phyloP scores from a whole-genome alignment of 2,329 filamentous ascomycete species.

The Fusarium coffeatum region DNA sequence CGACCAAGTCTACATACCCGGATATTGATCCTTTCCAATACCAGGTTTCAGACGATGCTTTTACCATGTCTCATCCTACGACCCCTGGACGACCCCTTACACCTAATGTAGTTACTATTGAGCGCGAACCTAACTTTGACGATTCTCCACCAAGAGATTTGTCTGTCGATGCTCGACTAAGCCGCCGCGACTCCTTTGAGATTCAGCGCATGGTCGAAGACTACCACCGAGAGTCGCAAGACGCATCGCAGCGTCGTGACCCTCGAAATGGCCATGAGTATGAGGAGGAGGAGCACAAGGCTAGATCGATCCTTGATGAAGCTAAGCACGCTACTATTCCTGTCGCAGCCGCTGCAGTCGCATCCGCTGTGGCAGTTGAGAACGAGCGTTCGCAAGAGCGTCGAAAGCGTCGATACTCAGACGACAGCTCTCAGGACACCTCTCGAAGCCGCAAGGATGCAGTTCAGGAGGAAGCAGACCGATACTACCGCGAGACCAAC shows the following conservation, averaged over 20 bases:
- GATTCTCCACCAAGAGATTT: constrained; percentile 48
- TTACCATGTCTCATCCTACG: constrained; percentile 57
- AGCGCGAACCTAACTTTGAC: constrained; percentile 64
- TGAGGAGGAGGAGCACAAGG: constrained; percentile 57
- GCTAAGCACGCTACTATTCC: constrained; percentile 62
- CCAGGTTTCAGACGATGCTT: constrained; percentile 65
- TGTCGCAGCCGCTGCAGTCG: constrained; percentile 60
- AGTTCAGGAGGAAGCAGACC: constrained; percentile 68
- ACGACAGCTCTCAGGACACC: constrained; percentile 51
- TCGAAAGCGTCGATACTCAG: constrained; percentile 48
- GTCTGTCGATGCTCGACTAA: constrained; percentile 54
- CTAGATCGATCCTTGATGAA: constrained; percentile 58
- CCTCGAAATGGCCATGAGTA: constrained; percentile 42
- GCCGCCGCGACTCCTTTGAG: constrained; percentile 64
- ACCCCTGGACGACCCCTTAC: constrained; percentile 59
- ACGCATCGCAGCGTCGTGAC: constrained; percentile 32
- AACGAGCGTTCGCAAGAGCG: constrained; percentile 53
- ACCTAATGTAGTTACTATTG: constrained; percentile 64
- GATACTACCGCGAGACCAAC: constrained; percentile 66
- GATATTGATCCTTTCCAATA: constrained; percentile 69
- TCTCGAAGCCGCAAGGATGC: constrained; percentile 53
- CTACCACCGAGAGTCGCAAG: constrained; percentile 42
- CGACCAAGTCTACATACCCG: constrained; percentile 44
- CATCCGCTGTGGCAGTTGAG: constrained; percentile 59
- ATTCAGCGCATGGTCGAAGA: constrained; percentile 52